Evolutionary conservation across 2,329 filamentous ascomycete genomes (phyloP), one percentile per base, ranked within the genome.

Genomic region (Blumeria graminis): DNA sequence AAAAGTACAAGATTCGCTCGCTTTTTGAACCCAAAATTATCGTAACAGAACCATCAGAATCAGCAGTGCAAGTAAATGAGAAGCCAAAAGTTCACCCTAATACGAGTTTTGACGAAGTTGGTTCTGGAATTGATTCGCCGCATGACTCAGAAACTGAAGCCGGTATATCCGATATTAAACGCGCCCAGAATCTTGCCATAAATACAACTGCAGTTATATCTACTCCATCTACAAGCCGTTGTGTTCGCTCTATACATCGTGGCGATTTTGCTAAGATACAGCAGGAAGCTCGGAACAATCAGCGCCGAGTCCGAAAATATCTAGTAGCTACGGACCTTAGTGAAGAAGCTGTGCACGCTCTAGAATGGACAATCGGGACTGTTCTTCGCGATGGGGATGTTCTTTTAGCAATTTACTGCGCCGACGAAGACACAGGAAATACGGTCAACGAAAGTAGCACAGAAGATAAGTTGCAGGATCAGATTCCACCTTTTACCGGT

Each of bases 311-410:
- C 59, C 78, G 92, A 56, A 93, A 92, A 64, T 98, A 96, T 66
- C 72, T 98, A 14, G 88, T 95, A n/a, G 90, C 92, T 3, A 95
- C 87, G 0, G 92, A 98, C 68, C 72, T 96, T 3, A 95, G 89
- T 62, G 86, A 92, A 39, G 92, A 98, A 70, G 89, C 90, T 4
- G 86, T 86, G 6, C 93, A 96, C 67, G 92, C 92, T 1, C 74
- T 98, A 35, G 92, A 98, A 68, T 98, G 92, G 92, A 92, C 90
- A 0, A 89, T 98, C 57, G 92, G 92, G 7, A 96, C 90, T 0
- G 88, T 96, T 6, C 74, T 98, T 34, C 79, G 92, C 53, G 89
- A 96, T 63, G 92, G 92, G 7, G 92, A 98, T 66, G 96, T 90
- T 0, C 74, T 98, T 38, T 81, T 95, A 59, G 88, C 87, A 1